Evolutionary conservation across 305 asterid genomes (phyloP).

Genomic region (Rubia tinctorum): DNA sequence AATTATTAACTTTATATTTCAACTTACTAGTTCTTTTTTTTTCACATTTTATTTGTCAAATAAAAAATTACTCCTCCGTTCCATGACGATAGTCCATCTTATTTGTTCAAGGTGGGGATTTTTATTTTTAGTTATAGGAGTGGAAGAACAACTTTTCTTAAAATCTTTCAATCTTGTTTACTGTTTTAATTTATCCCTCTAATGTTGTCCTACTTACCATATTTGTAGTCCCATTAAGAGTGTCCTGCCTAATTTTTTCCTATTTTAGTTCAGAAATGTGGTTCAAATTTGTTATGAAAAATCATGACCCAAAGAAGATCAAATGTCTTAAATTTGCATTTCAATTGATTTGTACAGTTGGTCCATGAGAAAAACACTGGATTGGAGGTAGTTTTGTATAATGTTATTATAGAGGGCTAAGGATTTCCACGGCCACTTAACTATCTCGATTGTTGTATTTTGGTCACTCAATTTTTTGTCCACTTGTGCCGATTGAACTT

Average conservation of each 20-base stretch:
- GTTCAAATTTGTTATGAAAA: neutral
- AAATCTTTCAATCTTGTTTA: neutral
- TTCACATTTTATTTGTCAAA: no score
- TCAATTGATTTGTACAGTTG: no score
- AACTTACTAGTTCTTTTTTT: neutral
- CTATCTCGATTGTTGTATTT: neutral
- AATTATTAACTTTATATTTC: no score
- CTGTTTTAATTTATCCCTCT: neutral
- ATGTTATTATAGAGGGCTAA: neutral
- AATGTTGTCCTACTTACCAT: neutral
- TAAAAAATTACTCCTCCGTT: neutral
- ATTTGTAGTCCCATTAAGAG: neutral
- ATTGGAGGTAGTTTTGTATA: no score
- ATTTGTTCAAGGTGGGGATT: neutral
- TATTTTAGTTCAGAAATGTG: neutral
- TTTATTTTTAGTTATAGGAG: neutral
- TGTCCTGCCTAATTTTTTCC: neutral
- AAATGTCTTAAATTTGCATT: neutral
- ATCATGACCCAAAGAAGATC: neutral
- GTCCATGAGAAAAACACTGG: neutral
- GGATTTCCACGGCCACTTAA: neutral
- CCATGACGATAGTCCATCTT: neutral
- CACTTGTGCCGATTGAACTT: neutral
- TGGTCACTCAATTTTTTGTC: neutral
- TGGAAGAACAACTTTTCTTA: neutral